Evolutionary conservation across 306 rosid species (phyloP), one percentile per base, ranked within the genome.

Genomic region (Quercus wislizeni): DNA sequence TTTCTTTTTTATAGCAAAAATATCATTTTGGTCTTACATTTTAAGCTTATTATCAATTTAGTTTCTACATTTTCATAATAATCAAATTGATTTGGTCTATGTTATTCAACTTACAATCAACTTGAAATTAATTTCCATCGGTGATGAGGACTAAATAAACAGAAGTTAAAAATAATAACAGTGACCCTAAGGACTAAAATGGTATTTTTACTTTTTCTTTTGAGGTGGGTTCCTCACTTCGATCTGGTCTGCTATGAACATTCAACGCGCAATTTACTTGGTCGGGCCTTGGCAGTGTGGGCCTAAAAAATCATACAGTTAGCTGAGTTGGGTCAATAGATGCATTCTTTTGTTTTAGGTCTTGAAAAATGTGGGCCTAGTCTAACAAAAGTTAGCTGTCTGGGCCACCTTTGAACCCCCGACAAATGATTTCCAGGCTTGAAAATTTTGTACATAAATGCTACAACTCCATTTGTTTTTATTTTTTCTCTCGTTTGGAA

Each of bases 101-200:
- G 0, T 46, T 46, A 46, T 46, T 46, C 0, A 46, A 46, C 1
- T 46, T 0, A 0, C 41, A 35, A 35, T 35, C 8, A 33, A 33
- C 6, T 5, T 33, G 1, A 35, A 35, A 35, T 35, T 0, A 38
- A 38, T 38, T 38, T 38, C 0, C 1, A 2, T 38, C 0, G 7
- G 0, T 41, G 12, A 41, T 41, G 8, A 41, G 0, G 0, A 41
- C 0, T 3, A 8, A 41, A 41, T 41, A 2, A 0, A 41, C 11
- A 8, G 3, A 0, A 8, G 3, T 41, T 41, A 41, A 41, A 41
- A 41, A 41, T 41, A 41, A 8, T 8, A 8, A 8, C 1, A 8
- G 12, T 8, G 3, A 38, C 3, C 10, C 1, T 38, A 7, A 0
- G 10, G 11, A 38, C 0, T 7, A 41, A 41, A 8, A 41, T 41